Conservation (phyloP, 768 basidiomycete species). For the Lentinula aciculospora region DNA sequence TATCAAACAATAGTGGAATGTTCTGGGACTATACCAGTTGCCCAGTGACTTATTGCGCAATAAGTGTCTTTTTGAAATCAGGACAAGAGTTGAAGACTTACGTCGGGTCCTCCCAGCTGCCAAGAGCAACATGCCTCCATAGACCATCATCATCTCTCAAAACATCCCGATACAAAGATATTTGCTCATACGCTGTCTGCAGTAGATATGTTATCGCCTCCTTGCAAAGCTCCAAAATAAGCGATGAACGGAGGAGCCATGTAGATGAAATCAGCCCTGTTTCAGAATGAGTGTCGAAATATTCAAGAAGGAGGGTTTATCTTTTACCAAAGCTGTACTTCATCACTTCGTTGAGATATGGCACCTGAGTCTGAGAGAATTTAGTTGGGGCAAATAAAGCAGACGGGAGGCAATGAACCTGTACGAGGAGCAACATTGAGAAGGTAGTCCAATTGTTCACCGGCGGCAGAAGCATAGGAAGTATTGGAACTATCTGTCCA, state of each 20-base stretch:
- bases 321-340: slow-evolving; percentile 46
- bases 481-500: slow-evolving; percentile 29
- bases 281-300: not conserved
- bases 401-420: slow-evolving; percentile 18
- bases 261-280: slow-evolving; percentile 11
- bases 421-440: slow-evolving; percentile 38
- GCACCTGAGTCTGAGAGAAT: slow-evolving; percentile 21
- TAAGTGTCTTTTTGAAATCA: not conserved
- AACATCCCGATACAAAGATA: slow-evolving; percentile 48
- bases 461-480: slow-evolving; percentile 25
- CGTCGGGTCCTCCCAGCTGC: slow-evolving; percentile 36
- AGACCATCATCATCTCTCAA: slow-evolving; percentile 42
- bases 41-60: slow-evolving; percentile 38
- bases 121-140: slow-evolving; percentile 53
- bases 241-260: slow-evolving; percentile 54
- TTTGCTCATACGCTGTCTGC: slow-evolving; percentile 50
- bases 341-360: slow-evolving; percentile 46
- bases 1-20: not conserved
- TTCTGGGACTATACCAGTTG: slow-evolving; percentile 33
- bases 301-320: not conserved
- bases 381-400: not conserved
- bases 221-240: slow-evolving; percentile 50
- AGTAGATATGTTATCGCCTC: slow-evolving; percentile 30
- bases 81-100: not conserved
- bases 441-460: slow-evolving; percentile 42